Conservation (phyloP, 2,329 filamentous ascomycete genomes). For the Cytospora chrysosperma region DNA sequence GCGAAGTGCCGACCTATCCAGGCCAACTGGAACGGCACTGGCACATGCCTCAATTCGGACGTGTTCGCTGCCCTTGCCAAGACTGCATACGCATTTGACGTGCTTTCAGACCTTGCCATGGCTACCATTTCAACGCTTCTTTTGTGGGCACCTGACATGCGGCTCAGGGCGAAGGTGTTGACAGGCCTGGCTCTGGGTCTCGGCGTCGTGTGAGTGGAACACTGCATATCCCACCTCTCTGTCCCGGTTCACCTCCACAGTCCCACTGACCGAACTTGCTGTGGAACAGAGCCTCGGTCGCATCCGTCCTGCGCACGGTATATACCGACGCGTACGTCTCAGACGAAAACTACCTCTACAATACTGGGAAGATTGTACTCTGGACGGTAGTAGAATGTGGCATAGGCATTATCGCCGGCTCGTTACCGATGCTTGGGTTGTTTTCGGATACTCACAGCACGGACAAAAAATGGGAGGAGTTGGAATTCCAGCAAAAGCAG, state of each 20-base stretch:
- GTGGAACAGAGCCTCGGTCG: conserved; percentile 17
- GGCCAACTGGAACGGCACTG: conserved; percentile 21
- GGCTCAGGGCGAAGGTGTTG: conserved; percentile 13
- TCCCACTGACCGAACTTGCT: neutral
- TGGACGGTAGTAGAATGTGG: conserved; percentile 24
- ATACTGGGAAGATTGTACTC: conserved; percentile 23
- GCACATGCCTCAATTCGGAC: conserved; percentile 19
- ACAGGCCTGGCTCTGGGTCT: conserved; percentile 16
- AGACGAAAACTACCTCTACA: conserved; percentile 21
- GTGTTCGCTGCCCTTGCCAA: conserved; percentile 22
- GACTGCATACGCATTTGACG: conserved; percentile 21
- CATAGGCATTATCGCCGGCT: conserved; percentile 22
- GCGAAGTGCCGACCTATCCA: conserved; percentile 23
- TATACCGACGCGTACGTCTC: conserved; percentile 23
- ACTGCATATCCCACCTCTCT: neutral
- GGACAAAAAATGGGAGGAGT: conserved; percentile 17
- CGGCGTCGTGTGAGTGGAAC: conserved; percentile 14
- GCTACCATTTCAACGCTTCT: conserved; percentile 20
- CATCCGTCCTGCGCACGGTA: conserved; percentile 20
- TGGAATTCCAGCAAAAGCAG: conserved; percentile 21
- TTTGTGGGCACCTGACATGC: conserved; percentile 19
- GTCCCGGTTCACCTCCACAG: too few species aligned
- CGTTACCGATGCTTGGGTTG: conserved; percentile 19
- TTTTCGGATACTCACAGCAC: neutral
- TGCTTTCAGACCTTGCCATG: conserved; percentile 22